A percentile compares a stretch with the other conserved stretches of the same genome.
Conservation (phyloP, 805 yeast genomes). For the Sungouiella thailandica region DNA sequence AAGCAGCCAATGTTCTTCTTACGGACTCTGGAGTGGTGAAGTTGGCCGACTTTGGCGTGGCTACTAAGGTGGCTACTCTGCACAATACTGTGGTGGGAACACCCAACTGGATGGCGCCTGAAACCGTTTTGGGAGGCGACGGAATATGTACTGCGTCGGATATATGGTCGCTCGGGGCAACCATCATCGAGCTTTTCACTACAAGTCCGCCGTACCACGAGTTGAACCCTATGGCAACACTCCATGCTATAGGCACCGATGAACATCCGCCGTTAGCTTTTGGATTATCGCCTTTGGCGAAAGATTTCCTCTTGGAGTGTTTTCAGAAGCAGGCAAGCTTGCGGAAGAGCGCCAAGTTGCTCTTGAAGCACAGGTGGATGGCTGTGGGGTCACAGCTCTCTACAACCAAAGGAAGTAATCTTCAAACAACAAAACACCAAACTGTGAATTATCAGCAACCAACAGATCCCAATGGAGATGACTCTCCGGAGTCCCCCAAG, state of each 20-base stretch:
- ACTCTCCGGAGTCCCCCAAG: constrained; percentile 1
- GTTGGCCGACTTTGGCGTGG: constrained; percentile 68
- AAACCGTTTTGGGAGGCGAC: constrained; percentile 70
- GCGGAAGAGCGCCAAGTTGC: constrained; percentile 50
- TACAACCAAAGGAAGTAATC: not conserved
- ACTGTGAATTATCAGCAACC: too few species aligned
- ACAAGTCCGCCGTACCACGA: constrained; percentile 86
- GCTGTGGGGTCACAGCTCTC: constrained; percentile 2
- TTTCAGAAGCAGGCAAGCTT: constrained; percentile 64
- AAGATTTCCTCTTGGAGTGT: constrained; percentile 62
- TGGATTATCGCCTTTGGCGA: constrained; percentile 35
- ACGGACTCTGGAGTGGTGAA: constrained; percentile 15
- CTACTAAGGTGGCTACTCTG: constrained; percentile 48
- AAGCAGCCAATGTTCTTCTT: constrained; percentile 27
- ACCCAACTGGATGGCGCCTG: constrained; percentile 99
- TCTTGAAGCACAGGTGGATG: constrained; percentile 64
- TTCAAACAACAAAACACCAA: too few species aligned
- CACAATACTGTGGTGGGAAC: constrained; percentile 63
- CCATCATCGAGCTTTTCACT: constrained; percentile 79
- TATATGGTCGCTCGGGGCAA: constrained; percentile 94
- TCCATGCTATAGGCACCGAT: constrained; percentile 79
- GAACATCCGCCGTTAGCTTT: constrained; percentile 67
- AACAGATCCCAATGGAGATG: constrained; percentile 1
- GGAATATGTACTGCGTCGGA: constrained; percentile 89
- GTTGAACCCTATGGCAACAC: constrained; percentile 68